Evolutionary conservation across 2,329 filamentous ascomycete species (phyloP).

Genomic region (Lecanicillium sp.): DNA sequence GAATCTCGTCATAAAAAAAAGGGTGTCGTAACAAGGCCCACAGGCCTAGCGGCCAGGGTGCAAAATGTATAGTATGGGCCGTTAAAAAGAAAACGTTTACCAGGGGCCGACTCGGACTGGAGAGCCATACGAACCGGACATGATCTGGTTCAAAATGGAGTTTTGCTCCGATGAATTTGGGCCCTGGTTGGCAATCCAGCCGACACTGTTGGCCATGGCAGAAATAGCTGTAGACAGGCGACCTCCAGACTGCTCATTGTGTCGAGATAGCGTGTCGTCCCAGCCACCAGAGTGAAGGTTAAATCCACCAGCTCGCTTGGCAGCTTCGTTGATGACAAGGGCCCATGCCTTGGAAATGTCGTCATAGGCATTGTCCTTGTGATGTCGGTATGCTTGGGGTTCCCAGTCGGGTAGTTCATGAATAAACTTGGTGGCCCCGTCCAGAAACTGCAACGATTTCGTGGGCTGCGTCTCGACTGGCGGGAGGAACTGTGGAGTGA

Average conservation of each 20-base stretch:
- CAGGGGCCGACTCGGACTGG: slow-evolving; percentile 56
- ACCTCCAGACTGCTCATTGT: slow-evolving; percentile 80
- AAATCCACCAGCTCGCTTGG: slow-evolving; percentile 85
- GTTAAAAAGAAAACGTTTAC: slow-evolving; percentile 25
- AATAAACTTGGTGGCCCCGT: slow-evolving; percentile 83
- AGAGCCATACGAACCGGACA: slow-evolving; percentile 51
- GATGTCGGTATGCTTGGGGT: slow-evolving; percentile 76
- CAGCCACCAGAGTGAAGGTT: slow-evolving; percentile 82
- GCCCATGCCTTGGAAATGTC: slow-evolving; percentile 93
- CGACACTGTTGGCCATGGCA: slow-evolving; percentile 64
- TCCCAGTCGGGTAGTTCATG: slow-evolving; percentile 89
- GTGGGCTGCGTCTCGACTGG: slow-evolving; percentile 81
- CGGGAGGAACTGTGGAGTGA: slow-evolving; percentile 90
- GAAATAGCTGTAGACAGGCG: slow-evolving; percentile 73
- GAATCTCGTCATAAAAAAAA: slow-evolving; percentile 21
- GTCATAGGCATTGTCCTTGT: slow-evolving; percentile 93
- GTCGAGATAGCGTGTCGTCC: slow-evolving; percentile 80
- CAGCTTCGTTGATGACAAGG: slow-evolving; percentile 80
- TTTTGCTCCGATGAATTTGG: slow-evolving; percentile 32
- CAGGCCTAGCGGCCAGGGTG: neutral
- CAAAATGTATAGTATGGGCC: too few species aligned
- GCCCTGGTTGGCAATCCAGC: slow-evolving; percentile 55
- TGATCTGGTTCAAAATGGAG: slow-evolving; percentile 54
- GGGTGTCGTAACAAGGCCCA: slow-evolving; percentile 21
- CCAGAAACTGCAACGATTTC: slow-evolving; percentile 76